phyloP scores from a whole-genome alignment of 2,329 filamentous ascomycete genomes.

The Mycosphaerelloides madeirae region DNA sequence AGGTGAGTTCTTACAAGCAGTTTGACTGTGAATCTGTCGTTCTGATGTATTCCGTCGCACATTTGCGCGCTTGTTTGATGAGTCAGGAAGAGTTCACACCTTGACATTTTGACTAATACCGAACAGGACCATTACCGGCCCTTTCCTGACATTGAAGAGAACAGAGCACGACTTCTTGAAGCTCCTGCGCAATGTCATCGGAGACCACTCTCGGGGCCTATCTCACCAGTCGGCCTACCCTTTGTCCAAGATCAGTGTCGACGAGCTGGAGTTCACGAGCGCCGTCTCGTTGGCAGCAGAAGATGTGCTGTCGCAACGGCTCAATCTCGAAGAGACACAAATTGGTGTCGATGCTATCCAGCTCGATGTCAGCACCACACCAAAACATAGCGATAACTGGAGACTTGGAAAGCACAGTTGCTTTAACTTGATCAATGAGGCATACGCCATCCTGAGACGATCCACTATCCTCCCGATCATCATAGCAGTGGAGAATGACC shows the following conservation, averaged over 20 bases:
- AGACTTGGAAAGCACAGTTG: slow-evolving; percentile 21
- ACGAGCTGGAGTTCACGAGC: slow-evolving; percentile 61
- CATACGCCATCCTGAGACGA: slow-evolving; percentile 57
- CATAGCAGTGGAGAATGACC: slow-evolving; percentile 33
- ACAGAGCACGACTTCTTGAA: slow-evolving; percentile 66
- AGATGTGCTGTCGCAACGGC: slow-evolving; percentile 48
- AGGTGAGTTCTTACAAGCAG: too few species aligned
- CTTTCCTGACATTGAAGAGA: slow-evolving; percentile 63
- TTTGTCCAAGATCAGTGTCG: slow-evolving; percentile 56
- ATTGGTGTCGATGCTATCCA: slow-evolving; percentile 65
- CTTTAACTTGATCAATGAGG: slow-evolving; percentile 45
- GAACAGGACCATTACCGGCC: slow-evolving; percentile 41
- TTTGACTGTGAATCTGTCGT: too few species aligned
- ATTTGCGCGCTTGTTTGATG: too few species aligned
- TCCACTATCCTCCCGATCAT: slow-evolving; percentile 53
- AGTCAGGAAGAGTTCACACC: too few species aligned
- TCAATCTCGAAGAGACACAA: slow-evolving; percentile 62
- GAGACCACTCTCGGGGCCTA: slow-evolving; percentile 48
- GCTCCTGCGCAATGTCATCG: slow-evolving; percentile 59
- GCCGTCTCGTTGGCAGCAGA: slow-evolving; percentile 60
- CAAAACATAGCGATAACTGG: slow-evolving; percentile 15
- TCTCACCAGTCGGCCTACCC: slow-evolving; percentile 62
- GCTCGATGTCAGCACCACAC: slow-evolving; percentile 38
- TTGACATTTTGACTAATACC: too few species aligned
- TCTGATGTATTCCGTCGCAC: too few species aligned